phyloP scores from a whole-genome alignment of 1,284 basidiomycete species.

The Microbotryum silenes-acaulis region DNA sequence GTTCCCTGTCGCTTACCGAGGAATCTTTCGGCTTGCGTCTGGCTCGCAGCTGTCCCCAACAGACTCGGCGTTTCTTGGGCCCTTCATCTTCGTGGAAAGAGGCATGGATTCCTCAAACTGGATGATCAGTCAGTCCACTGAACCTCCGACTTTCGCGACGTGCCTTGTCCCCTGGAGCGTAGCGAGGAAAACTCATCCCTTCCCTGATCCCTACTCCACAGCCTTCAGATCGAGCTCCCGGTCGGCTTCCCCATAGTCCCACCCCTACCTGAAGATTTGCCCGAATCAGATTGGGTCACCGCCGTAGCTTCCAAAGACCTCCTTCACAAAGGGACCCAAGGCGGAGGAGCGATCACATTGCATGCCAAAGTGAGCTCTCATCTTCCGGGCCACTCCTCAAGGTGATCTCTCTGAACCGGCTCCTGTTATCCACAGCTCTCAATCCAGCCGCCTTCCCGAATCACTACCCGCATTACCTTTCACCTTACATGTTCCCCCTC shows the following conservation, averaged over 20 bases:
- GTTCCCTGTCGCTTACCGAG: neutral
- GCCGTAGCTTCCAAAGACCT: slow-evolving; percentile 10
- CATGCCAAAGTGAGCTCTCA: neutral
- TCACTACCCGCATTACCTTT: too few species aligned
- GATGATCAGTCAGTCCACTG: slow-evolving; percentile 14
- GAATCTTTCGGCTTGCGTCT: neutral
- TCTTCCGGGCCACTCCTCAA: too few species aligned
- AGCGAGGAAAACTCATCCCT: neutral
- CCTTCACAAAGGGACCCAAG: neutral
- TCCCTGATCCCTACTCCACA: neutral
- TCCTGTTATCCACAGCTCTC: too few species aligned
- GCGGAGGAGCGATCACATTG: neutral
- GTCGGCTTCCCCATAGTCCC: slow-evolving; percentile 7
- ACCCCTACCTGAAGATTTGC: neutral
- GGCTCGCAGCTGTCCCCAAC: neutral
- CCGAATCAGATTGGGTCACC: neutral
- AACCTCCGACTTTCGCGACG: neutral
- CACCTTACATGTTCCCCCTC: too few species aligned
- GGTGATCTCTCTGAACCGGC: too few species aligned
- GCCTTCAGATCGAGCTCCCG: slow-evolving; percentile 16
- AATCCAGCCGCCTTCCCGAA: too few species aligned
- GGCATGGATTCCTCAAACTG: slow-evolving; percentile 14
- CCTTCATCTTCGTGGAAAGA: slow-evolving; percentile 7
- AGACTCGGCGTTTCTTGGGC: slow-evolving; percentile 8
- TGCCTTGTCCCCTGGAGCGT: too few species aligned